These are phyloP conservation scores for Pestalotiopsis sp. DNA, from an alignment of 2,329 filamentous ascomycete species.

Conservation along the genomic window DNA sequence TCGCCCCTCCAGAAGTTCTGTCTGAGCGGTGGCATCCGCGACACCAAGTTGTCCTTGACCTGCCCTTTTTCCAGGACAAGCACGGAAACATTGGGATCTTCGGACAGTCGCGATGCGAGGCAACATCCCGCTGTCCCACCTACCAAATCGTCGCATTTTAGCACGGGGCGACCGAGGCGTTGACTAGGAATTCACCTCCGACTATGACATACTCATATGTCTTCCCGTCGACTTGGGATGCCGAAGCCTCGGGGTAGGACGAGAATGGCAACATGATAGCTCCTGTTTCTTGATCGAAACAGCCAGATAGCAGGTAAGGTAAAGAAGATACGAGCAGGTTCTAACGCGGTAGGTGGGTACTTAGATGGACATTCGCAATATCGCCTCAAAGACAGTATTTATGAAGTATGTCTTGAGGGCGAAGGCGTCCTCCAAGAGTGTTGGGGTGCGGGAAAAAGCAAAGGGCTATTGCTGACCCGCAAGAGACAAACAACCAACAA, in stretches of 20 bases:
- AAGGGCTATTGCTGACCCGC: not conserved
- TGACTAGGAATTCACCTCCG: constrained; percentile 28
- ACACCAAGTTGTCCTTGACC: constrained; percentile 27
- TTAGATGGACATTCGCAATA: not conserved
- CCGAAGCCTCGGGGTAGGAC: constrained; percentile 23
- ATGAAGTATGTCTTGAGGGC: not conserved
- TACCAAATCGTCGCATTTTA: constrained; percentile 6
- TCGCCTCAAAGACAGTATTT: not conserved
- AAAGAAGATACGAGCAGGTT: not conserved
- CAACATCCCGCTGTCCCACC: constrained; percentile 49
- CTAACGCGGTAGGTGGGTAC: not conserved
- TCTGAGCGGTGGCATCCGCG: constrained; percentile 31
- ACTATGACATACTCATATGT: constrained; percentile 47
- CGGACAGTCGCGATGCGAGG: constrained; percentile 43
- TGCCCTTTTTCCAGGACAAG: constrained; percentile 37
- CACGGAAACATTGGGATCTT: constrained; percentile 35
- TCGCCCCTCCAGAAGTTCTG: constrained; percentile 24
- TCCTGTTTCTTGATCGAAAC: not conserved
- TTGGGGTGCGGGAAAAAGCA: not conserved
- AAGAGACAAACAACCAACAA: not conserved
- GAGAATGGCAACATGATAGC: constrained; percentile 26
- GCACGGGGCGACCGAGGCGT: not conserved
- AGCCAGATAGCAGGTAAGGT: not conserved
- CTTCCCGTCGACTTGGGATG: constrained; percentile 23
- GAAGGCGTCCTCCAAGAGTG: not conserved